Conservation (phyloP, 768 basidiomycete species). For the Clitopilus hobsonii region DNA sequence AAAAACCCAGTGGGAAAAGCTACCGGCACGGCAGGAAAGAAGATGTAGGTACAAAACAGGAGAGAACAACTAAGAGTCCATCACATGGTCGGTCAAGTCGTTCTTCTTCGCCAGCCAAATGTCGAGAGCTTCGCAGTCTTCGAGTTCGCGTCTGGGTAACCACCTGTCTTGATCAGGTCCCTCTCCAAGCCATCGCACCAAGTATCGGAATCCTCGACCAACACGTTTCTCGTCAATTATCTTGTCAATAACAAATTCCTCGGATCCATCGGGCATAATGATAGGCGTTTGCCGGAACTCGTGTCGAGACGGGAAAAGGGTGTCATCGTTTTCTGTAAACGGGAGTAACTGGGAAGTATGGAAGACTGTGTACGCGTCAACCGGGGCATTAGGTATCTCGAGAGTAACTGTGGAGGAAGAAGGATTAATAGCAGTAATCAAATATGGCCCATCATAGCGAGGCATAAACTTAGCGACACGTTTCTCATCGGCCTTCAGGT, state of each 20-base stretch:
- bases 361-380: conserved; percentile 25
- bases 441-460: conserved; percentile 24
- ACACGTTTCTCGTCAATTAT: conserved; percentile 18
- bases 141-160: conserved; percentile 15
- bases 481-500: conserved; percentile 20
- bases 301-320: conserved; percentile 22
- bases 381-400: conserved; percentile 19
- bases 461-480: conserved; percentile 39
- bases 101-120: no score
- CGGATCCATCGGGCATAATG: conserved; percentile 14
- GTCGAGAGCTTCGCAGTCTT: conserved; percentile 16
- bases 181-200: conserved; percentile 24
- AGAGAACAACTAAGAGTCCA: no score
- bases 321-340: conserved; percentile 22
- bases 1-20: no score
- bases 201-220: conserved; percentile 20
- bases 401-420: conserved; percentile 22
- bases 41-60: no score
- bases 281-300: conserved; percentile 11
- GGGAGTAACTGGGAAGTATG: conserved; percentile 25
- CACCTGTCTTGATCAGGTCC: conserved; percentile 19
- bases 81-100: no score
- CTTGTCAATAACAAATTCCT: conserved; percentile 18
- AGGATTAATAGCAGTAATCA: conserved; percentile 4
- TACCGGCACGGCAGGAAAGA: no score